These are phyloP conservation scores for Agapanthus africanus DNA, from an alignment of 106 monocot genomes.

Conservation along the genomic window DNA sequence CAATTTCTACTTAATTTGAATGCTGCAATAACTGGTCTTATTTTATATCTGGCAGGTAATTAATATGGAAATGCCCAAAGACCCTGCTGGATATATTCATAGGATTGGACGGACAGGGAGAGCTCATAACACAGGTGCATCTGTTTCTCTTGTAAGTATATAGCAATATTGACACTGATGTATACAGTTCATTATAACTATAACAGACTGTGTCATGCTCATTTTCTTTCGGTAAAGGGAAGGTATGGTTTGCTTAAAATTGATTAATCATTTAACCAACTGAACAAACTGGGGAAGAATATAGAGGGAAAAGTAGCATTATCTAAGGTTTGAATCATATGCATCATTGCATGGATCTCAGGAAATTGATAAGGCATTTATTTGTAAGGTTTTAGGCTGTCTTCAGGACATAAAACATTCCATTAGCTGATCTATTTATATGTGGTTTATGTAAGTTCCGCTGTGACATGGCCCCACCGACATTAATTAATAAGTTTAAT, in stretches of 20 bases:
- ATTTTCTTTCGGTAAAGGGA: neutral
- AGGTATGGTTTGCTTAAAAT: neutral
- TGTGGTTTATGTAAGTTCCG: neutral
- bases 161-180: slow-evolving; percentile 1
- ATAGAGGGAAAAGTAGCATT: neutral
- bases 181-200: neutral
- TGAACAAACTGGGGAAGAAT: neutral
- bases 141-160: slow-evolving; percentile 79
- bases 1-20: neutral
- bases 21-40: neutral
- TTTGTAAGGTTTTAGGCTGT: neutral
- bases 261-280: neutral
- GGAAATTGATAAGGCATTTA: too few species aligned
- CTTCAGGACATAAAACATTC: neutral
- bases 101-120: slow-evolving; percentile 90
- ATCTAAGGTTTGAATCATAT: neutral
- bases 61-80: slow-evolving; percentile 85
- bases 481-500: neutral
- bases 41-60: slow-evolving; percentile 45
- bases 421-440: neutral
- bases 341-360: too few species aligned
- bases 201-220: neutral
- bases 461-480: neutral
- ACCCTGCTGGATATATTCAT: slow-evolving; percentile 75
- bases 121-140: slow-evolving; percentile 66